Base-by-base conservation (phyloP, 768 basidiomycete species). In the Suillus sp. region DNA sequence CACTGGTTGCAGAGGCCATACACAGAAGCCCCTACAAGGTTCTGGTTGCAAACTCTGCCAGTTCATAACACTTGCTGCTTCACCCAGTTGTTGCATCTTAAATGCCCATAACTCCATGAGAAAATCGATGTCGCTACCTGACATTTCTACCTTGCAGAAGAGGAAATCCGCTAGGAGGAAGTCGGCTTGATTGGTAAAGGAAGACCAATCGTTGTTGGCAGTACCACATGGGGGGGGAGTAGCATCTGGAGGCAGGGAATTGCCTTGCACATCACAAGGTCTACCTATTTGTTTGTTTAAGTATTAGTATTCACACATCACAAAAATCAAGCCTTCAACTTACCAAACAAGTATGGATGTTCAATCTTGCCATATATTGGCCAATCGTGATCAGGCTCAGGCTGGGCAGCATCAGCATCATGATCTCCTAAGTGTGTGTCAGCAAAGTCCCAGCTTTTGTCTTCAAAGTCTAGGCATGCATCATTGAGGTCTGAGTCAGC, bases 71-170 rank as follows among this genome's bases (percentile, higher is more conserved):
- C n/a, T n/a, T n/a, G 78, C 70, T 10, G 10, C 18, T 20, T 62
- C 61, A 32, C 53, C 35, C 18, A 60, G 66, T 25, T 62, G 42
- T 47, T 60, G 11, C 32, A 60, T 56, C 10, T 48, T 50, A 8
- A 64, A 56, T 4, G 62, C 6, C 4, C 67, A 40, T 1, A 74
- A 32, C 1, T 77, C 55, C 13, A 75, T 58, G 1, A 77, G 67
- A 1, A 64, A n/a, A 42, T 75, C 64, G 3, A 76, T 76, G 27
- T 69, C 63, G 6, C 60, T 59, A 1, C 62, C 65, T 0, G 73
- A 71, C 68, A 74, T 70, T 54, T 72, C 70, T 9, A 42, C 63
- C 34, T 59, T 53, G 14, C 43, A 25, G 20, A 61, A 61, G 16
- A 65, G 16, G 43, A 62, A 62, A 2, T 64, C 32, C 0, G 71